Evolutionary conservation across 2,329 filamentous ascomycete species (phyloP), one percentile per base, ranked within the genome.

Genomic region (Endoconidiophora polonica): DNA sequence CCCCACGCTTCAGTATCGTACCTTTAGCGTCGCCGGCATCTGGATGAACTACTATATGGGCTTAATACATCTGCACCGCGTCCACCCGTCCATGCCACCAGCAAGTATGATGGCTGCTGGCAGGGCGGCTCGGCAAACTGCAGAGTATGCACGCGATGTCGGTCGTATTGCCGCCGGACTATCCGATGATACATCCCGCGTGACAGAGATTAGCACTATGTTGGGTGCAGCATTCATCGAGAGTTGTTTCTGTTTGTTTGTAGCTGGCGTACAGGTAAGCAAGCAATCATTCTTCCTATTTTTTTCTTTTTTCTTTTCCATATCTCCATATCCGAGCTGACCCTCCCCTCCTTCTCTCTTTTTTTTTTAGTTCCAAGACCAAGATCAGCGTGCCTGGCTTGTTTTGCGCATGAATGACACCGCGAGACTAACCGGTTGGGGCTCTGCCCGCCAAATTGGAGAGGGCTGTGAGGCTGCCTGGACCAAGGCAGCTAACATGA

Each of bases 11-110:
- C 79, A 86, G 55, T 95, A 94, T 60, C 77, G 85, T 26, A 90
- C 84, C 2, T 90, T 86, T 61, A 81, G 82, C n/a, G 83, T 96
- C 55, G 85, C 84, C 2, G 82, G 85, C 33, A 72, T 95, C 20
- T 94, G 87, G 86, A 79, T 84, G 60, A 82, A 88, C 56, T 88
- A 85, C 62, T 83, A 94, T 63, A 85, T 90, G 70, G 81, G 81
- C 0, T 72, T 86, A 44, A 90, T 96, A 52, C 73, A 88, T 49
- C 73, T 91, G n/a, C 71, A 90, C 53, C 76, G 91, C 33, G 73
- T 80, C 1, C 88, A 95, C 57, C 91, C 91, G 0, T 76, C 76
- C 22, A 95, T 95, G 87, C 90, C 88, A 0, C 86, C 90, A 0
- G 80, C 88, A 6, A 83, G 87, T 36, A 87, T 94, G 77, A 76